Evolutionary conservation across 192 early-diverging fungal species (phyloP).

Genomic region (Dimargaris verticillata): DNA sequence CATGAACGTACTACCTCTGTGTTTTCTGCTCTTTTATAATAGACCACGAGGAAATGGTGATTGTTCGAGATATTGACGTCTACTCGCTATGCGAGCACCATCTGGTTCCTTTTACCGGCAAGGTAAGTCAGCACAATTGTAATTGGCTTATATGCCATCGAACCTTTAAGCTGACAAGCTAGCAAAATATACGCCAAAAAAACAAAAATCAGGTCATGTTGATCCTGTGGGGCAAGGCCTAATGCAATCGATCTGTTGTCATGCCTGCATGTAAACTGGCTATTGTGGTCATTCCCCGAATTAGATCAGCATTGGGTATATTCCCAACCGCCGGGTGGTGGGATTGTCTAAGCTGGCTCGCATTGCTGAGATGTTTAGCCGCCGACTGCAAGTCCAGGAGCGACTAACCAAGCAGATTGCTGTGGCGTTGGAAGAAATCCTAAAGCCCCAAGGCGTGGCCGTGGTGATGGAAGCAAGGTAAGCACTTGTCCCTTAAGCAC

Average conservation of each 20-base stretch:
- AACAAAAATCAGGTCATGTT: too few species aligned
- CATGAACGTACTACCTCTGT: too few species aligned
- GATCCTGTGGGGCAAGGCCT: too few species aligned
- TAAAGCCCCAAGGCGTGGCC: slow-evolving; percentile 91
- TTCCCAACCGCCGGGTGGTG: slow-evolving; percentile 85
- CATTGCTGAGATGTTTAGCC: slow-evolving; percentile 95
- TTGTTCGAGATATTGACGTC: slow-evolving; percentile 91
- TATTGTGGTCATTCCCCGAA: too few species aligned
- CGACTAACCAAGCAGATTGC: slow-evolving; percentile 97
- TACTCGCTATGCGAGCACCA: slow-evolving; percentile 98
- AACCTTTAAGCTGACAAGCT: too few species aligned
- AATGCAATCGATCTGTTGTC: too few species aligned
- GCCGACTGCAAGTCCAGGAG: slow-evolving; percentile 93
- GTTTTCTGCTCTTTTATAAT: neutral
- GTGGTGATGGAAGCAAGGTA: slow-evolving; percentile 91
- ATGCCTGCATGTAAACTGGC: too few species aligned
- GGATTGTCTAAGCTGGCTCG: slow-evolving; percentile 94
- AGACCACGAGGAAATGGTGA: slow-evolving; percentile 99
- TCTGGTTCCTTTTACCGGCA: slow-evolving; percentile 94
- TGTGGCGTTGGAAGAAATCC: slow-evolving; percentile 68
- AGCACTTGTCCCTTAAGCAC: slow-evolving; percentile 15
- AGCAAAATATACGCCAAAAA: too few species aligned
- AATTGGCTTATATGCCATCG: too few species aligned
- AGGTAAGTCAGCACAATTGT: slow-evolving; percentile 21
- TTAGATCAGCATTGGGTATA: slow-evolving; percentile 87